phyloP scores from a whole-genome alignment of 1,284 basidiomycete genomes.

The Exobasidium cylindrosporum region DNA sequence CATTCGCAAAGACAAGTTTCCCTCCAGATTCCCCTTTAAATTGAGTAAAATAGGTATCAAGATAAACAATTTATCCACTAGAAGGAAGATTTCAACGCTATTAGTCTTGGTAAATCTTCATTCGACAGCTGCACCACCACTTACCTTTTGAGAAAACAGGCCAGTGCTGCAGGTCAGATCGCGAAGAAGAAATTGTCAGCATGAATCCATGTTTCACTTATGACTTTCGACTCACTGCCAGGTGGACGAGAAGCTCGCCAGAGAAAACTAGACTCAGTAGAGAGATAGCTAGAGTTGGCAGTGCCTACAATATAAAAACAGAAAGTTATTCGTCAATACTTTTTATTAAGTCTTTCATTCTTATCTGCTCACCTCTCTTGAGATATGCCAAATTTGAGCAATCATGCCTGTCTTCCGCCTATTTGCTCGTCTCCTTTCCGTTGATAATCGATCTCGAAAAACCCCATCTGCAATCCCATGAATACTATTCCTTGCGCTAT shows the following conservation, averaged over 20 bases:
- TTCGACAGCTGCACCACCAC: background rate
- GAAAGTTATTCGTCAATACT: background rate
- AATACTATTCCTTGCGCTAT: background rate
- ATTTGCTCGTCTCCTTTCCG: slow-evolving; percentile 18
- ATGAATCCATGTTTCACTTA: too few relatives aligned
- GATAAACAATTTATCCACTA: slow-evolving; percentile 86
- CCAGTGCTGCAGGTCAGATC: slow-evolving; percentile 80
- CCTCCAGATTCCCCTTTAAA: slow-evolving; percentile 93
- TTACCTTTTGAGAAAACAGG: slow-evolving; percentile 74
- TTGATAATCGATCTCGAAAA: slow-evolving; percentile 12
- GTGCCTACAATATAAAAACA: slow-evolving; percentile 45
- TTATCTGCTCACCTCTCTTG: slow-evolving; percentile 25
- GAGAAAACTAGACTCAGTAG: slow-evolving; percentile 69
- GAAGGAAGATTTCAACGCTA: too few relatives aligned
- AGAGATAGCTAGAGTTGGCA: slow-evolving; percentile 58
- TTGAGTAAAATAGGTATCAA: slow-evolving; percentile 92
- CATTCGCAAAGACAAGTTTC: slow-evolving; percentile 67
- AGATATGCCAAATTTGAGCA: slow-evolving; percentile 38
- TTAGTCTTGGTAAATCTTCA: background rate
- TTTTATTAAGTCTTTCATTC: background rate
- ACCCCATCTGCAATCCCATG: background rate
- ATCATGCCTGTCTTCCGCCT: slow-evolving; percentile 20
- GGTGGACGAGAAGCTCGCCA: slow-evolving; percentile 79
- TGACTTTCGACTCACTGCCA: slow-evolving; percentile 64
- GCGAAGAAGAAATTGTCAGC: slow-evolving; percentile 16